Percentiles rank a stretch among this genome's conserved stretches.
Conservation (phyloP, 148 eudicot genomes). For the Mesembryanthemum crystallinum region DNA sequence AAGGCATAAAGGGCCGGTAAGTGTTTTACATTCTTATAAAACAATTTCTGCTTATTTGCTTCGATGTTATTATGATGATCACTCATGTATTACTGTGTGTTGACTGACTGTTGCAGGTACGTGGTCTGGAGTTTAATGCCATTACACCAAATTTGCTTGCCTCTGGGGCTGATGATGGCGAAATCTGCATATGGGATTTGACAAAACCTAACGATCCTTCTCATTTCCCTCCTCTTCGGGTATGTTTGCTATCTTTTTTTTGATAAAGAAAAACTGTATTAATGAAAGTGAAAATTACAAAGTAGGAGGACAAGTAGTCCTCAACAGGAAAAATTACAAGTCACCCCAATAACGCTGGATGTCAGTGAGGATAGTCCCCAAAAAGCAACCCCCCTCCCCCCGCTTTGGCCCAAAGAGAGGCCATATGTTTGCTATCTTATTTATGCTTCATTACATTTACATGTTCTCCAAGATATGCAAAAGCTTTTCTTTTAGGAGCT, state of each 20-base stretch:
- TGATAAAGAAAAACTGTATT: too few species aligned
- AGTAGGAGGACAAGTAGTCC: too few species aligned
- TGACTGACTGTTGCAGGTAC: slow-evolving; percentile 48
- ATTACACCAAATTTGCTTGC: slow-evolving; percentile 70
- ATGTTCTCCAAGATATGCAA: neutral
- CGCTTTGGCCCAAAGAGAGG: too few species aligned
- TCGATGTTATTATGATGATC: slow-evolving; percentile 12
- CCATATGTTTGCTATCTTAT: neutral
- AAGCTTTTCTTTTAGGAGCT: neutral
- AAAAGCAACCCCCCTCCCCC: too few species aligned
- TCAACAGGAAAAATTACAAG: too few species aligned
- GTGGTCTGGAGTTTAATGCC: slow-evolving; percentile 84
- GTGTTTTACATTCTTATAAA: slow-evolving; percentile 26
- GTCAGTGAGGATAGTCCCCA: too few species aligned
- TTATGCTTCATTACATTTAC: neutral
- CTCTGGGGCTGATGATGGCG: slow-evolving; percentile 99
- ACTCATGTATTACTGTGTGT: neutral
- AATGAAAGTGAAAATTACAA: too few species aligned
- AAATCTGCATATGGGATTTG: slow-evolving; percentile 94
- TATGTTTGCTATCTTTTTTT: slow-evolving; percentile 29
- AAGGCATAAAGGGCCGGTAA: slow-evolving; percentile 79
- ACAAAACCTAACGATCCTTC: slow-evolving; percentile 60
- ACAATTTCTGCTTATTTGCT: neutral
- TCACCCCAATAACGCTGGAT: too few species aligned
- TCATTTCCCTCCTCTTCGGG: slow-evolving; percentile 79